Conservation (phyloP, 805 yeast species). For the Hanseniaspora meyeri region DNA sequence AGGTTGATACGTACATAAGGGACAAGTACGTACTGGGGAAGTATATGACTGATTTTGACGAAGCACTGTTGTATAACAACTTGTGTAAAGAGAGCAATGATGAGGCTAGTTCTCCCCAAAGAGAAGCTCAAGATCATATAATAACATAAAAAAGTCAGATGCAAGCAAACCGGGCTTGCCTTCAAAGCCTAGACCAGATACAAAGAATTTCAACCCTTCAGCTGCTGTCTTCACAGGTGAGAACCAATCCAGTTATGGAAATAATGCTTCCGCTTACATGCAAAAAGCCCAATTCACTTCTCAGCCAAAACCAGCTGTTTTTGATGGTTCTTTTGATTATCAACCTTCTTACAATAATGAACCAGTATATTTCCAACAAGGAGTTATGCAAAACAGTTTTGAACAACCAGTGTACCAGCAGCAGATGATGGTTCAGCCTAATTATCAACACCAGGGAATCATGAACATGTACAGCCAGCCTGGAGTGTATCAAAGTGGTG, state of each 20-base stretch:
- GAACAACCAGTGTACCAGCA: constrained; percentile 17
- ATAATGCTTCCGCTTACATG: constrained; percentile 12
- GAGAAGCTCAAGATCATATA: constrained; percentile 6
- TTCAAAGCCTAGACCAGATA: constrained; percentile 26
- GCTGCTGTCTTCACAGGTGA: constrained; percentile 28
- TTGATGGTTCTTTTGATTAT: constrained; percentile 34
- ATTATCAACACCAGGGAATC: constrained; percentile 17
- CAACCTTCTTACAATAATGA: constrained; percentile 62
- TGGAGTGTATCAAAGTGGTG: constrained; percentile 23
- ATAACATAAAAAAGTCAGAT: constrained; percentile 1
- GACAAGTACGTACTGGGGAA: constrained; percentile 58
- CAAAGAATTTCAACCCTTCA: constrained; percentile 23
- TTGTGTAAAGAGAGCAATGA: constrained; percentile 12
- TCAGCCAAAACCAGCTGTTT: constrained; percentile 21
- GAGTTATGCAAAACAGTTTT: constrained; percentile 15
- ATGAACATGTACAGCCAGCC: constrained; percentile 25
- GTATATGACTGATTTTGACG: constrained; percentile 30
- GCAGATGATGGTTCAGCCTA: constrained; percentile 16
- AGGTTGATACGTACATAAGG: constrained; percentile 46
- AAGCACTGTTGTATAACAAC: constrained; percentile 23
- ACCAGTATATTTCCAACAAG: constrained; percentile 52
- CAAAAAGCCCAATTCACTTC: constrained; percentile 11
- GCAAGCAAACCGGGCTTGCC: constrained; percentile 29
- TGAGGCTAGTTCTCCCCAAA: constrained; percentile 5
- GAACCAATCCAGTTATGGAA: not conserved